Conservation (phyloP, 495 filamentous ascomycete genomes). For the Penicillium macrosclerotiorum region DNA sequence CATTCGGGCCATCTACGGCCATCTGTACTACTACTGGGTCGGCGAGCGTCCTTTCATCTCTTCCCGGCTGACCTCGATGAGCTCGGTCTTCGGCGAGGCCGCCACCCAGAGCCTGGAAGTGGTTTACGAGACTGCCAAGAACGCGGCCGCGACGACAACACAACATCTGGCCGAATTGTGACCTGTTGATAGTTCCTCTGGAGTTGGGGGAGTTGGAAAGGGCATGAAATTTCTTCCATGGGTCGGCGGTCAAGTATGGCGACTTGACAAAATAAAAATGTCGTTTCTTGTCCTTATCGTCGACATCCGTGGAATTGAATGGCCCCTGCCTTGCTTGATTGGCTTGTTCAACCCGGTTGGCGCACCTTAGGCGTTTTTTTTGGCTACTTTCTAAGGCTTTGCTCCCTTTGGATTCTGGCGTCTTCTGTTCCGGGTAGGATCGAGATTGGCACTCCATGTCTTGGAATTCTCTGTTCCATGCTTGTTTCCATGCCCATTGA, state of each 20-base stretch:
- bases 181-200: slow-evolving; percentile 4
- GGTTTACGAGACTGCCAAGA: slow-evolving; percentile 46
- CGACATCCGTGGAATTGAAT: no score
- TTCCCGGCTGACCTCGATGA: slow-evolving; percentile 29
- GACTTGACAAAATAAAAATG: no score
- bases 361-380: slow-evolving; percentile 14
- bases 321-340: no score
- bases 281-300: no score
- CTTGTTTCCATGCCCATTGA: background rate
- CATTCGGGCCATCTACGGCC: slow-evolving; percentile 68
- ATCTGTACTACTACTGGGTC: slow-evolving; percentile 91
- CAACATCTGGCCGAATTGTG: slow-evolving; percentile 39
- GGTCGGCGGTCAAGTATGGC: no score
- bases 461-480: background rate
- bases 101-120: slow-evolving; percentile 35
- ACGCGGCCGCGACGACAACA: slow-evolving; percentile 33
- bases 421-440: background rate
- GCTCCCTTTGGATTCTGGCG: background rate
- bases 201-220: slow-evolving; percentile 2
- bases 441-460: background rate
- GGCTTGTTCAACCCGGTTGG: background rate
- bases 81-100: slow-evolving; percentile 37
- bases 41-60: slow-evolving; percentile 60
- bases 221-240: background rate
- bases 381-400: slow-evolving; percentile 4